Base-by-base conservation (phyloP, 371 early-diverging fungal genomes). In the Mortierella sp. region DNA sequence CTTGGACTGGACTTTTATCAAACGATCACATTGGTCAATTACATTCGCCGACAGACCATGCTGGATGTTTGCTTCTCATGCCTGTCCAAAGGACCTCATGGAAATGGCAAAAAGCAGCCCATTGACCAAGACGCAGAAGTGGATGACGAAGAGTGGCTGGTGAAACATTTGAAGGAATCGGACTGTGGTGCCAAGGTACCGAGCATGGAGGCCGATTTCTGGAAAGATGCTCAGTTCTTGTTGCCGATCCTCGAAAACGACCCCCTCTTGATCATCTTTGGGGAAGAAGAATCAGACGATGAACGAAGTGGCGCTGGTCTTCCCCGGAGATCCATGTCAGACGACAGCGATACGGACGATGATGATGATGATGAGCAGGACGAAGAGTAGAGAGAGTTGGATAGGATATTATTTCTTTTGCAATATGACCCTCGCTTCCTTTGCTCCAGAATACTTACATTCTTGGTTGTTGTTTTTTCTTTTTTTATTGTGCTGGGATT, bases 241-340 rank as follows among this genome's bases (percentile, higher is more conserved):
- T 81, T 93, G 51, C 98, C 98, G 0, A 90, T 88, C 9, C 85
- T 92, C 57, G 96, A 95, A 44, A 90, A 90, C 63, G 98, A 97
- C 67, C 95, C 95, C 21, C 72, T 97, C 41, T 72, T 97, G 64
- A 92, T 90, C 67, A 88, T 85, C 43, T 88, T 94, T 67, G 92
- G 90, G 56, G 91, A 89, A 53, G 86, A 82, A 13, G 87, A 85
- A 43, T 83, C 85, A 2, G 85, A 82, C 4, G 79, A 79, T 9
- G 71, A 74, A 10, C 58, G 47, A 64, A 12, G 54, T 58, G 31
- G 72, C 27, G 68, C 22, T 37, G 53, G 24, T 61, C 71, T 9
- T 49, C 58, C 16, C 25, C n/a, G 10, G 10, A 34, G 34, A 34
- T 34, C 34, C 34, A 34, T 54, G 57, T 62, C 67, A 5, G 71